Evolutionary conservation across 306 rosid species (phyloP), one percentile per base, ranked within the genome.

Genomic region (Quercus suber): DNA sequence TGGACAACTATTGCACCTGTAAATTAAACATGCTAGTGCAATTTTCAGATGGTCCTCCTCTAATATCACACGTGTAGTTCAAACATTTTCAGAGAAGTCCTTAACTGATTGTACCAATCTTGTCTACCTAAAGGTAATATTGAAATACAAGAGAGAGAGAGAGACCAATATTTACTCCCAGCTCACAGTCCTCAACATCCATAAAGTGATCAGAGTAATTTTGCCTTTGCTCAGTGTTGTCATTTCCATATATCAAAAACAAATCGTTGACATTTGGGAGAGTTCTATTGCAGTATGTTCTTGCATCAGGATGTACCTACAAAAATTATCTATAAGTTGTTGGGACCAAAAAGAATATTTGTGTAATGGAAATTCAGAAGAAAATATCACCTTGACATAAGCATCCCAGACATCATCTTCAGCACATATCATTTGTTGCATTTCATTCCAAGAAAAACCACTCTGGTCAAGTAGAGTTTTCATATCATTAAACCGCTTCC

Each of bases 371-470:
- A 45, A 81, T 37, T 30, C 41, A 73, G 52, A 65, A 19, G 49
- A 77, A 77, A 81, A 33, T 33, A 61, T 79, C 69, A 89, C 93
- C 91, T 85, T 73, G 52, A 85, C 80, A 78, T 78, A 82, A 69
- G 88, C 81, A 65, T 85, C 87, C 91, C 93, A 87, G 27, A 87
- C 59, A 75, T 73, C 73, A 58, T 82, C 82, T 67, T 82, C 89
- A 61, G 84, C 91, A 61, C 37, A 41, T 85, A 89, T 80, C 83
- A 75, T 87, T 65, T 85, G 91, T 69, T 61, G 81, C 73, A 81
- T 83, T 83, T 87, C 89, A 87, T 89, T 88, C 93, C 90, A 89
- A 11, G 81, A 33, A 85, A 89, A 87, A 64, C 89, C 90, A 71
- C 76, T 60, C 58, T 81, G 86, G 67, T 68, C 80, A 63, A 89